Conservation (phyloP, 78 protist genomes). For the Guillardia theta region DNA sequence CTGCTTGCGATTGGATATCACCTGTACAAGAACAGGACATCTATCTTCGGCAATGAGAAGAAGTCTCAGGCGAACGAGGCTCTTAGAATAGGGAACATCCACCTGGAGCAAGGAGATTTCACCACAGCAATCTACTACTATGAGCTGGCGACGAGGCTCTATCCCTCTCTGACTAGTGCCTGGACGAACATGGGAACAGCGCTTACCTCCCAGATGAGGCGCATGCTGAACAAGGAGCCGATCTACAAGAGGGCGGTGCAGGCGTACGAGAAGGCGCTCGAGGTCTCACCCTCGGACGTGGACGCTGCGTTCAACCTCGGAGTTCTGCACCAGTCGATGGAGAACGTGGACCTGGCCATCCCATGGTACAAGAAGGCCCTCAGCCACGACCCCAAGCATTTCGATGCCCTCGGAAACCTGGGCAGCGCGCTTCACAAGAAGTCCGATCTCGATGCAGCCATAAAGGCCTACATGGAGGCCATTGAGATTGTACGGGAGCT, state of each 20-base stretch:
- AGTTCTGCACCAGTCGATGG: background rate
- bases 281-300: background rate
- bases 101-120: no score
- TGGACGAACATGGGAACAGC: background rate
- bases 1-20: no score
- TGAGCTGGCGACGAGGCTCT: no score
- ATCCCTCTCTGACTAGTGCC: no score
- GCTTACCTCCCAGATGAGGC: background rate
- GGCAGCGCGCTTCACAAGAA: conserved; percentile 3
- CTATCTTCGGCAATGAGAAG: no score
- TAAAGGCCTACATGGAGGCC: background rate
- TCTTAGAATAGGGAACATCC: no score
- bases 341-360: background rate
- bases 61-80: no score
- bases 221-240: background rate
- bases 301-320: background rate
- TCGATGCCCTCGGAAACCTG: background rate
- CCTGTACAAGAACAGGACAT: no score
- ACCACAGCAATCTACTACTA: no score
- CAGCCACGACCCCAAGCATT: background rate
- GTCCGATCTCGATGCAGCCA: background rate
- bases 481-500: background rate
- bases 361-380: background rate
- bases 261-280: background rate
- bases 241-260: background rate